Base-by-base conservation (phyloP, 2,329 filamentous ascomycete genomes). In the Cordyceps sp. region DNA sequence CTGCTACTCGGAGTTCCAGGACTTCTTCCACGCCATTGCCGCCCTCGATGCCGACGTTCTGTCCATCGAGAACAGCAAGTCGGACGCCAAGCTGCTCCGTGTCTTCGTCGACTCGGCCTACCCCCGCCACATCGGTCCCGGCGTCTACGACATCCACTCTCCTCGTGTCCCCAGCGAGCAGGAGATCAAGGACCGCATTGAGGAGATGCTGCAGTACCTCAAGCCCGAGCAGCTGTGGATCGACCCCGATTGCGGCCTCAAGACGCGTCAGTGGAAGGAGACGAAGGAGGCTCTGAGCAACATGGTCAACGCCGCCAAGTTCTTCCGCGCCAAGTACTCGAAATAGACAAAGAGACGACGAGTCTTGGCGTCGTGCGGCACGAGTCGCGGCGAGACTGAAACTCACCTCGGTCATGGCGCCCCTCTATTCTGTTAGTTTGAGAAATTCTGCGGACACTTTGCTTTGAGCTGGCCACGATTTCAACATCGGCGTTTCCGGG, bases 1-100 rank as follows among this genome's bases (percentile, higher is more conserved):
- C 82, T 98, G 90, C 64, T 98, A 98, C 78, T 96, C 90, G 33
- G 90, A 98, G 73, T 98, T 98, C 83, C 90, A 98, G 69, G 90
- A 98, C 72, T 98, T 98, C 75, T 98, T 98, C 85, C 84, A 96
- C 66, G 90, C 90, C 64, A 98, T 98, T 49, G 84, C 90, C 43
- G 88, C 90, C 39, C 79, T 98, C 43, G 90, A 98, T 57, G 88
- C 90, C 41, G 90, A 98, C 63, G 90, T 98, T 42, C 78, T 98
- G 52, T 93, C 83, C 55, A 98, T 98, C 49, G 90, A 98, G 79
- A 98, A 98, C 83, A 92, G 82, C 80, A 98, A 98, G 80, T 93
- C 83, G 49, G 90, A 98, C 53, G 90, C 90, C 56, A 98, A 98
- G 80, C 78, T 98, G 47, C 80, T 98, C 57, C 81, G 88, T 66